These are phyloP conservation scores for Cryptococcus neoformans DNA, from an alignment of 1,284 basidiomycete genomes.

Conservation along the genomic window DNA sequence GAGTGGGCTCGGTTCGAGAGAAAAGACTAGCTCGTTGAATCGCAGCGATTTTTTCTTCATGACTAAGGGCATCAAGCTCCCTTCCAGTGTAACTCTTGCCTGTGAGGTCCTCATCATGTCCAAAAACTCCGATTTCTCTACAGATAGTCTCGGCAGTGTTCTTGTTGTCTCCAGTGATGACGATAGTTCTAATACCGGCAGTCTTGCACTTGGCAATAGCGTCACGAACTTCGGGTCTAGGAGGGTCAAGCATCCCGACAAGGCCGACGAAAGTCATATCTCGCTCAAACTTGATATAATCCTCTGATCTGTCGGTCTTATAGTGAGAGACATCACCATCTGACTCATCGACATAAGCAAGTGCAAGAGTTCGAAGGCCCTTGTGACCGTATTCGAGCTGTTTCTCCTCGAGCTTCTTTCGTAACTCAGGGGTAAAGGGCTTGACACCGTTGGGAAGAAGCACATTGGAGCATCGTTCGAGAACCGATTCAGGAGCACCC, in stretches of 20 bases:
- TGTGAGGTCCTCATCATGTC: conserved; percentile 70
- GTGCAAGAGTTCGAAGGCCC: conserved; percentile 86
- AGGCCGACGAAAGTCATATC: conserved; percentile 90
- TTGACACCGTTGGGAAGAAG: conserved; percentile 63
- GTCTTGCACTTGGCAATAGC: conserved; percentile 88
- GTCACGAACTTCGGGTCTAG: conserved; percentile 83
- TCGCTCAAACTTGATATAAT: conserved; percentile 86
- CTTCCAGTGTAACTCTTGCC: conserved; percentile 93
- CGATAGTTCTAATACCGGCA: conserved; percentile 93
- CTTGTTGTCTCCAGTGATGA: conserved; percentile 99
- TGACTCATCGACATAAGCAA: conserved; percentile 78
- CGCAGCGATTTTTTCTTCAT: conserved; percentile 76
- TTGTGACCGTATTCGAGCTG: conserved; percentile 70
- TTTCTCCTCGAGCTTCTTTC: conserved; percentile 59
- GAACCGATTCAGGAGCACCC: conserved; percentile 91
- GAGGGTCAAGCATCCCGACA: conserved; percentile 97
- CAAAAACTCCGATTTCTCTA: conserved; percentile 91
- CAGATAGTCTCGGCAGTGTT: conserved; percentile 97
- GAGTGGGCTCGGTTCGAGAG: conserved; percentile 88
- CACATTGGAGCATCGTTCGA: conserved; percentile 79
- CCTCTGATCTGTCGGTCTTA: conserved; percentile 67
- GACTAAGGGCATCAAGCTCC: conserved; percentile 78
- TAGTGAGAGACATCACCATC: conserved; percentile 78
- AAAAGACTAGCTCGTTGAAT: conserved; percentile 87
- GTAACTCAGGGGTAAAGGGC: conserved; percentile 63